Evolutionary conservation across 2,329 filamentous ascomycete genomes (phyloP).

Genomic region (Aureobasidium sp.): DNA sequence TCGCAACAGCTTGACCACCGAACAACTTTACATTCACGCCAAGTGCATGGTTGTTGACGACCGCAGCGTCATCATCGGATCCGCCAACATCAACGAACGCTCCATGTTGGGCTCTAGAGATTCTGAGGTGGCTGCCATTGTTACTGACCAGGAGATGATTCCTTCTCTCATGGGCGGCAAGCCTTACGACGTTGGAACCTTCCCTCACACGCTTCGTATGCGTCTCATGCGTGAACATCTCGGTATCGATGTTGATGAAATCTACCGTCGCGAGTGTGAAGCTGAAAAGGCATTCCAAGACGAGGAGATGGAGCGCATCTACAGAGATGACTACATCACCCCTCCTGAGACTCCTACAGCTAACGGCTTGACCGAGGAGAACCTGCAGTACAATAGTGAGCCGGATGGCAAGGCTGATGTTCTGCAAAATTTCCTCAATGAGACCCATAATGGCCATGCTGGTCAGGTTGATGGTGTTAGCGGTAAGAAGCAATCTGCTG

Average conservation of each 20-base stretch:
- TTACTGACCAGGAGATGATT: conserved; percentile 82
- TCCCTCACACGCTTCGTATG: conserved; percentile 82
- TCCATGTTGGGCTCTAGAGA: conserved; percentile 91
- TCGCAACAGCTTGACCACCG: conserved; percentile 85
- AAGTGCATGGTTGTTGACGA: conserved; percentile 98
- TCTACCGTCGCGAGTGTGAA: conserved; percentile 49
- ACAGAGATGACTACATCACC: conserved; percentile 34
- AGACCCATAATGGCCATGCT: conserved; percentile 10
- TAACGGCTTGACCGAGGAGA: conserved; percentile 29
- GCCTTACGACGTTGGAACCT: conserved; percentile 80
- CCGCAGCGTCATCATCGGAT: conserved; percentile 76
- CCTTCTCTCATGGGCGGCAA: conserved; percentile 82
- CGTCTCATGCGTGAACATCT: conserved; percentile 94
- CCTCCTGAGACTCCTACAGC: conserved; percentile 38
- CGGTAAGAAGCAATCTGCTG: conserved; percentile 63
- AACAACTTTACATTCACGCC: conserved; percentile 98
- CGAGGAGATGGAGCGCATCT: conserved; percentile 54
- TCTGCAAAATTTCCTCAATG: conserved; percentile 19
- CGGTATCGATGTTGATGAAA: conserved; percentile 93
- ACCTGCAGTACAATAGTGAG: conserved; percentile 23
- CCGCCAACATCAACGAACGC: conserved; percentile 86
- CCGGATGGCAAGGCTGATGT: conserved; percentile 13
- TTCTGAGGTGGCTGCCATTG: conserved; percentile 89
- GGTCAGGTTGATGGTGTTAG: conserved; percentile 61
- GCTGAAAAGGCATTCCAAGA: conserved; percentile 62